Conservation (phyloP, 352 stramenopile genomes). For the Pythium periplocum region DNA sequence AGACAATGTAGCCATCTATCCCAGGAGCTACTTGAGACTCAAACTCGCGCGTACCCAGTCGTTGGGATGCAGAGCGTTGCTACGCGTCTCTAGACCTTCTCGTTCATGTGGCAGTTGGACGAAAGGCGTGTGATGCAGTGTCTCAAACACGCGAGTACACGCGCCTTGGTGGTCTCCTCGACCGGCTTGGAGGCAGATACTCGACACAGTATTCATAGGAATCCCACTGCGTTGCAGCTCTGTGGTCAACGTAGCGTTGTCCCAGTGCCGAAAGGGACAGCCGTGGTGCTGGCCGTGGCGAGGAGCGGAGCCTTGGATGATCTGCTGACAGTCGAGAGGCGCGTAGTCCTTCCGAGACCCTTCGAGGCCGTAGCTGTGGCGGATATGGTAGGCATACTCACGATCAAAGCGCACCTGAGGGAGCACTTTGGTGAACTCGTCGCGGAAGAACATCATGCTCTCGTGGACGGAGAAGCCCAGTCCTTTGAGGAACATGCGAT, state of each 20-base stretch:
- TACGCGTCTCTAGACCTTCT: not conserved
- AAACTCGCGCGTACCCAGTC: constrained; percentile 45
- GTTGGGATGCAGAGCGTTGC: constrained; percentile 46
- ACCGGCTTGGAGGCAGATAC: constrained; percentile 29
- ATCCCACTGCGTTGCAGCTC: constrained; percentile 35
- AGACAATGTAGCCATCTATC: too few species aligned
- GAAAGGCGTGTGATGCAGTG: constrained; percentile 25
- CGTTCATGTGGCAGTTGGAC: not conserved
- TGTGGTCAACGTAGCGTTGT: constrained; percentile 25
- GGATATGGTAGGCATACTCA: constrained; percentile 85
- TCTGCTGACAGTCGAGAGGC: constrained; percentile 49
- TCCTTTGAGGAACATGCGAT: constrained; percentile 83
- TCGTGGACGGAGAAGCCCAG: constrained; percentile 74
- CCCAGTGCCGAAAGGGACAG: constrained; percentile 81
- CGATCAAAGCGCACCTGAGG: constrained; percentile 65
- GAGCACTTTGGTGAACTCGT: constrained; percentile 63
- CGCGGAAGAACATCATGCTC: constrained; percentile 69
- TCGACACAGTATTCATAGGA: constrained; percentile 10
- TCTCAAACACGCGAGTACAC: constrained; percentile 46
- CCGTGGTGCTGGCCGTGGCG: constrained; percentile 71
- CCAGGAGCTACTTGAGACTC: not conserved
- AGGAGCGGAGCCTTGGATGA: constrained; percentile 39
- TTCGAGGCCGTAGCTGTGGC: constrained; percentile 83
- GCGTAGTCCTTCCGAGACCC: constrained; percentile 67
- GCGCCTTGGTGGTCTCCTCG: constrained; percentile 33